These are phyloP conservation scores for Leishmania braziliensis DNA, from an alignment of 208 protist genomes.

Conservation along the genomic window DNA sequence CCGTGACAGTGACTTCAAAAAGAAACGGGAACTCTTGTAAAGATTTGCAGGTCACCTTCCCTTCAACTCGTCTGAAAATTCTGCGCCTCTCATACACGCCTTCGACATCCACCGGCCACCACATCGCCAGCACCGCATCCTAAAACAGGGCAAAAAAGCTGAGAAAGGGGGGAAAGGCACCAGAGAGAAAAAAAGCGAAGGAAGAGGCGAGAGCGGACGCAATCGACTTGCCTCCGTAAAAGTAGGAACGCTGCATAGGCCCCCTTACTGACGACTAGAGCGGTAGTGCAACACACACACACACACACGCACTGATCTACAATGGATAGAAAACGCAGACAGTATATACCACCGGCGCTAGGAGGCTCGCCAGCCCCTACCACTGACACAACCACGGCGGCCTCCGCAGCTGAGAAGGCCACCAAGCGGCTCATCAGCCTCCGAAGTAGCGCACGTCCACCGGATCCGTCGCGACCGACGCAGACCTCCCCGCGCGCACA, in stretches of 20 bases:
- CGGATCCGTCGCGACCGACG: neutral
- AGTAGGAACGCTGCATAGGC: neutral
- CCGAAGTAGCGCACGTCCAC: constrained; percentile 7
- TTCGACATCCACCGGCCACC: neutral
- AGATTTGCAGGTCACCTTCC: neutral
- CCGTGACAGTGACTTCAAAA: neutral
- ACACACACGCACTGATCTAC: neutral
- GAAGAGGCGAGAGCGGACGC: neutral
- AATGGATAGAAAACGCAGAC: constrained; percentile 28
- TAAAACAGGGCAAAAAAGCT: neutral
- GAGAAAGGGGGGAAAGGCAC: neutral
- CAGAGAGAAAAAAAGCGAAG: neutral
- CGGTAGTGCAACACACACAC: neutral
- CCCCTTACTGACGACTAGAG: neutral
- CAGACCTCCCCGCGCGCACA: neutral
- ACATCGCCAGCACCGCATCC: neutral
- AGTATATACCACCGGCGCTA: constrained; percentile 26
- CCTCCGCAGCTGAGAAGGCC: constrained; percentile 15
- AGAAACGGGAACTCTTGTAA: neutral
- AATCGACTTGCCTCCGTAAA: neutral
- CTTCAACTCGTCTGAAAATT: neutral
- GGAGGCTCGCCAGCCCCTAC: neutral
- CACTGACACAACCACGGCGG: constrained; percentile 9
- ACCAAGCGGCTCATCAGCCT: constrained; percentile 20
- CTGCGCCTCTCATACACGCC: neutral